These are phyloP conservation scores for Yamadazyma aaseri DNA, from an alignment of 1,139 yeast genomes.

Conservation along the genomic window DNA sequence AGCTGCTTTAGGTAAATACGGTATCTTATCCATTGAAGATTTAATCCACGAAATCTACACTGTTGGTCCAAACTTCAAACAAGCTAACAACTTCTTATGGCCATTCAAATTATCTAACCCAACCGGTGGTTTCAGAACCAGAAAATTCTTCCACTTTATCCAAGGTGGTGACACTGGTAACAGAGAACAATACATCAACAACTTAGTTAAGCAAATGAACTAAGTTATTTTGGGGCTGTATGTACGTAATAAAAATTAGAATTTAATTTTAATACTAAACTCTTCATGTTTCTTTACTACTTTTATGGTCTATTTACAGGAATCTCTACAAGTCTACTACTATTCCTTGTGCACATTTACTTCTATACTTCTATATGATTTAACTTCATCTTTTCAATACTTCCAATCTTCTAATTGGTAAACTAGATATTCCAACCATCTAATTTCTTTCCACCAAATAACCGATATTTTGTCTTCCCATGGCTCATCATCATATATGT, in stretches of 20 bases:
- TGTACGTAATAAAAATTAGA: constrained; percentile 9
- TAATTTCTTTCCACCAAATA: constrained; percentile 37
- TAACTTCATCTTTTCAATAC: too few relatives aligned
- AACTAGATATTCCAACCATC: constrained; percentile 31
- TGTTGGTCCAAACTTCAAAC: constrained; percentile 99
- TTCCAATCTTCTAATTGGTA: constrained; percentile 24
- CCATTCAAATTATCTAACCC: constrained; percentile 99
- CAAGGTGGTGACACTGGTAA: constrained; percentile 99
- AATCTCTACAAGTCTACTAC: too few relatives aligned
- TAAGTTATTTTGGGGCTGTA: constrained; percentile 32
- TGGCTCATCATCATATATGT: constrained; percentile 21
- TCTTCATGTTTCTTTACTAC: too few relatives aligned
- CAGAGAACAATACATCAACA: constrained; percentile 98
- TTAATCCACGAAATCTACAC: constrained; percentile 98
- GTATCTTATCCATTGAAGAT: constrained; percentile 95
- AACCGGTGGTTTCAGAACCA: constrained; percentile 99
- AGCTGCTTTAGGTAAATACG: constrained; percentile 92
- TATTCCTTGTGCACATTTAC: too few relatives aligned
- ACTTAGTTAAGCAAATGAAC: constrained; percentile 96
- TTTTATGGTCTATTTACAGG: too few relatives aligned
- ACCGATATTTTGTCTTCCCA: constrained; percentile 13
- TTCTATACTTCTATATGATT: too few relatives aligned
- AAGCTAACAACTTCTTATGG: constrained; percentile 99
- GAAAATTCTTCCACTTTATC: constrained; percentile 99
- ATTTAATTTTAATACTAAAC: neutral